Evolutionary conservation across 495 filamentous ascomycete genomes (phyloP).

Genomic region (Lasiosphaeria ovina): DNA sequence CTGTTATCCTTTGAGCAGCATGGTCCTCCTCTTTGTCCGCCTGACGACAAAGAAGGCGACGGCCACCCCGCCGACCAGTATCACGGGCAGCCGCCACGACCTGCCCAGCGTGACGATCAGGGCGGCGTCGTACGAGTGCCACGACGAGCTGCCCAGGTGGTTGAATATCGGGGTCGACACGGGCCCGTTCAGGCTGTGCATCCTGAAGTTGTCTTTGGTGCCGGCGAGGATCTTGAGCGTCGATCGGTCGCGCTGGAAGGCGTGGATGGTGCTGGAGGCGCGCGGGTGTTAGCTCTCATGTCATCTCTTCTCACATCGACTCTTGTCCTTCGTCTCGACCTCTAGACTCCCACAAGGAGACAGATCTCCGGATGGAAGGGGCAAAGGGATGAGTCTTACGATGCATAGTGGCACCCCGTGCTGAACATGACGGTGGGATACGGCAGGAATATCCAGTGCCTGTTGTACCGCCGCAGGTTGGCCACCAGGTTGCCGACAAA

Average conservation of each 20-base stretch:
- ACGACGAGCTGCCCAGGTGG: constrained; percentile 46
- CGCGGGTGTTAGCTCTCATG: not conserved
- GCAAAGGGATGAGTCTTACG: constrained; percentile 19
- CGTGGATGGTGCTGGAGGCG: constrained; percentile 32
- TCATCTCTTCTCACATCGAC: too few species aligned
- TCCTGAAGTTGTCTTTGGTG: constrained; percentile 17
- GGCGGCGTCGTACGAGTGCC: constrained; percentile 44
- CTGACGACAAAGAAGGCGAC: constrained; percentile 14
- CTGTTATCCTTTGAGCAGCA: not conserved
- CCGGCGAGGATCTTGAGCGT: constrained; percentile 41
- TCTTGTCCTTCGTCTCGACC: too few species aligned
- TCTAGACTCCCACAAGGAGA: not conserved
- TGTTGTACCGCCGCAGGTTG: constrained; percentile 35
- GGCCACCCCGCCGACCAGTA: constrained; percentile 4
- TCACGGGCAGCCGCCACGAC: constrained; percentile 10
- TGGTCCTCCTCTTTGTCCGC: constrained; percentile 15
- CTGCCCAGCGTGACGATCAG: constrained; percentile 30
- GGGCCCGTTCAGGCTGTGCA: constrained; percentile 45
- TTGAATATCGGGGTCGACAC: constrained; percentile 45
- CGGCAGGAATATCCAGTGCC: constrained; percentile 39
- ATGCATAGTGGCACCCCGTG: constrained; percentile 45
- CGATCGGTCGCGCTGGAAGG: constrained; percentile 30
- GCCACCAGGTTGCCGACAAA: constrained; percentile 35
- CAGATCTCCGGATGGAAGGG: not conserved
- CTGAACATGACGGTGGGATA: constrained; percentile 47